These are phyloP conservation scores for Sugiyamaella castrensis DNA, from an alignment of 1,139 yeast species.

Conservation along the genomic window DNA sequence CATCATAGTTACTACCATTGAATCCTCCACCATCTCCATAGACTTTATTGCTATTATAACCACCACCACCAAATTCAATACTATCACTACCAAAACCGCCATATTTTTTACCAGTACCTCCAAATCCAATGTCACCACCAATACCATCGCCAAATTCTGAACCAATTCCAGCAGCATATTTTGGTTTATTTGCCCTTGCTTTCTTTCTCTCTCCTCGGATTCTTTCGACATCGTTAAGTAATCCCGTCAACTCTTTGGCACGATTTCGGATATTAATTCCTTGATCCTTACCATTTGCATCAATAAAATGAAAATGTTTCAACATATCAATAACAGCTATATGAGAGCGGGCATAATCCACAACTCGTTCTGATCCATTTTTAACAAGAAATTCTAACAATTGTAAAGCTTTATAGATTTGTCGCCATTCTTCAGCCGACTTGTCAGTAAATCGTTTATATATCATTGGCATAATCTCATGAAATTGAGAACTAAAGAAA, in stretches of 20 bases:
- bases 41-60: slow-evolving; percentile 49
- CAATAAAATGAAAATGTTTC: slow-evolving; percentile 90
- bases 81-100: slow-evolving; percentile 42
- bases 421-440: slow-evolving; percentile 97
- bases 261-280: slow-evolving; percentile 94
- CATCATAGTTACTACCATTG: slow-evolving; percentile 41
- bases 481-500: slow-evolving; percentile 38
- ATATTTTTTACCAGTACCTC: slow-evolving; percentile 40
- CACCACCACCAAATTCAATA: slow-evolving; percentile 33
- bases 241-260: slow-evolving; percentile 67
- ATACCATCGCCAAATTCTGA: slow-evolving; percentile 40
- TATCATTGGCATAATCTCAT: slow-evolving; percentile 48
- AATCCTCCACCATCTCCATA: slow-evolving; percentile 82
- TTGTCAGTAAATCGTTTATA: slow-evolving; percentile 81
- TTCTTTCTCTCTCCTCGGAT: slow-evolving; percentile 85
- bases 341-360: slow-evolving; percentile 90
- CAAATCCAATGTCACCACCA: slow-evolving; percentile 40
- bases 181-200: slow-evolving; percentile 61
- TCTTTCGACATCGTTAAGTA: slow-evolving; percentile 72
- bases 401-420: slow-evolving; percentile 89
- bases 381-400: slow-evolving; percentile 85
- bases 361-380: slow-evolving; percentile 91
- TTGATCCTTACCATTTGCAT: slow-evolving; percentile 92
- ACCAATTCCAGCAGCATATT: slow-evolving; percentile 41
- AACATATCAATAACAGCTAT: slow-evolving; percentile 80